Base-by-base conservation (phyloP, 495 filamentous ascomycete species). In the Xylaria telfairii region DNA sequence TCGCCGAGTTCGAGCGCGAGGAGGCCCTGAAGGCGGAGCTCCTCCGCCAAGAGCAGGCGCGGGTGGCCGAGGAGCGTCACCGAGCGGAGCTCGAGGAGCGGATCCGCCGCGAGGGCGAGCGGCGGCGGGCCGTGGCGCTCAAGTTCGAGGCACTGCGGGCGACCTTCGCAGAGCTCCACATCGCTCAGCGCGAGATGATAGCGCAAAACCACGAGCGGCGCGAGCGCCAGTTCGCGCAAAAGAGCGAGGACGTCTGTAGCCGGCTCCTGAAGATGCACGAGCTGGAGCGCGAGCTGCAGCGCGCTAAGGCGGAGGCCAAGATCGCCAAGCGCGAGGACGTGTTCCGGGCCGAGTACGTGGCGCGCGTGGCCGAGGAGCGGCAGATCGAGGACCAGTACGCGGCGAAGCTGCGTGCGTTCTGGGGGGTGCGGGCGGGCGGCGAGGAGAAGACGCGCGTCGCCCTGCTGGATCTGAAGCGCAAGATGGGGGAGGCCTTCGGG, bases 1-100 rank as follows among this genome's bases (percentile, higher is more conserved):
- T 83, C 42, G 79, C 75, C 51, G 80, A 81, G 56, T 76, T 76
- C 47, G 80, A 81, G 72, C 76, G 76, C 32, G 79, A 82, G 66
- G 77, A 81, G 53, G 76, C 72, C 0, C 71, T 68, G 15, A 78
- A 79, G 64, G 75, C 76, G 19, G 78, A 80, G 66, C 71, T 77
- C 13, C 71, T 78, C 12, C 73, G 68, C 2, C 69, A 66, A 5
- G 79, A 83, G 53, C 71, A 49, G 17, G 75, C 74, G 49, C 69
- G 73, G 15, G 39, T 74, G 10, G 72, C 71, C 19, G 71, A 75
- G 65, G 79, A 81, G 65, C 73, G 65, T 0, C 73, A 74, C 34
- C 61, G 59, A 26, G 71, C 37, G 28, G 64, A 73, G 61, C 66
- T 73, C 15, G 69, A 70, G 41, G 78, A 77, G 62, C 72, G 77